Base-by-base conservation (phyloP, 2,329 filamentous ascomycete species). In the Diplodia sapinea region DNA sequence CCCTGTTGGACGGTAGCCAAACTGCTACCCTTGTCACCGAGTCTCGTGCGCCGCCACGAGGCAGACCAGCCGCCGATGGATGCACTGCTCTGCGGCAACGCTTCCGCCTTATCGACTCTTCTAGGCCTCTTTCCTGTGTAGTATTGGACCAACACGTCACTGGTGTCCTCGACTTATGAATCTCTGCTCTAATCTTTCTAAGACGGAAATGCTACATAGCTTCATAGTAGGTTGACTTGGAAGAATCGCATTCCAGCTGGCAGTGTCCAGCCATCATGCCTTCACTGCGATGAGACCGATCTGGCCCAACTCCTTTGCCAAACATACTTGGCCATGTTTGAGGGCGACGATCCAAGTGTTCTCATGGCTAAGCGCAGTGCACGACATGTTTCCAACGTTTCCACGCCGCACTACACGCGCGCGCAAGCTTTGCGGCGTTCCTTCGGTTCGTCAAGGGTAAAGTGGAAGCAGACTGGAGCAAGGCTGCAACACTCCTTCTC, bases 11-110 rank as follows among this genome's bases (percentile, higher is more conserved):
- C 9, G 63, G 76, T 5, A 70, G 72, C 3, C 75, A 79, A 1
- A 82, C 79, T 71, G 82, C 86, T 5, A 81, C 81, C 0, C 66
- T 89, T 0, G 83, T 82, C 69, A 86, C 81, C 0, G 83, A 87
- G 38, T 72, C 76, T 56, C 54, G 17, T 36, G 17, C 54, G 31
- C 31, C 54, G 33, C 8, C 31, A 38, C 11, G 54, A 8, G 75
- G 85, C 29, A 75, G 81, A 59, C 12, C 55, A 59, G 23, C 38
- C 20, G 20, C 55, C 55, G 12, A 47, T 47, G 13, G 20, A 47
- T 17, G 72, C 73, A 6, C 71, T 85, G 11, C 77, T 87, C 1
- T 78, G 78, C 29, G 82, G 81, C 1, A 77, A 84, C 66, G 77
- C 81, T 0, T 73, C 77, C 0, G 82, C 82, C 0, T 71, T 86